phyloP scores from a whole-genome alignment of 768 basidiomycete genomes.

The Hypholoma sublateritium region DNA sequence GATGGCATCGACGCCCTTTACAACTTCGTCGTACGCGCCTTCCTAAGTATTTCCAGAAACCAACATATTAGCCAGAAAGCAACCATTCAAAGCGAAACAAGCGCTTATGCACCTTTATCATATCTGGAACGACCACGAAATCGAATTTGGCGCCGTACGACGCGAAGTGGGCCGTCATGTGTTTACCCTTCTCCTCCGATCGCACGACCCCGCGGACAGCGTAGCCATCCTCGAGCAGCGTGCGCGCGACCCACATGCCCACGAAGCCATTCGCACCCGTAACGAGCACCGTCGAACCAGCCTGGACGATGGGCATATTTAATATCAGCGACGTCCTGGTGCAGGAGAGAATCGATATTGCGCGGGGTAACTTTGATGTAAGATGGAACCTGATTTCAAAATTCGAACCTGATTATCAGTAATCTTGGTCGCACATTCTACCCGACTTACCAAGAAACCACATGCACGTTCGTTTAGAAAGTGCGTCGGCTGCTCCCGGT shows the following conservation, averaged over 20 bases:
- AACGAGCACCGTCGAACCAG: constrained; percentile 38
- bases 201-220: constrained; percentile 68
- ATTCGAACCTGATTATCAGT: no score
- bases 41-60: constrained; percentile 32
- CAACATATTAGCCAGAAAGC: not conserved
- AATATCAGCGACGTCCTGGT: not conserved
- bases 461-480: no score
- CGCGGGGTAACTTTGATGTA: no score
- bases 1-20: constrained; percentile 73
- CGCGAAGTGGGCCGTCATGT: constrained; percentile 55
- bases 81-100: no score
- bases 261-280: constrained; percentile 63
- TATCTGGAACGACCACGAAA: constrained; percentile 70
- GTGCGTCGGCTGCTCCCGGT: no score
- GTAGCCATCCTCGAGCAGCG: constrained; percentile 64
- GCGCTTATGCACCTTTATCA: constrained; percentile 34
- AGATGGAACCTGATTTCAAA: no score
- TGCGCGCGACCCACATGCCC: constrained; percentile 55
- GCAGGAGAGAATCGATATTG: not conserved
- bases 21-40: constrained; percentile 76
- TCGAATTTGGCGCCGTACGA: constrained; percentile 59
- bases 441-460: no score
- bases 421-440: no score
- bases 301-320: not conserved
- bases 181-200: constrained; percentile 53